Conservation (phyloP, 208 protist genomes). For the Crithidia mellificae region DNA sequence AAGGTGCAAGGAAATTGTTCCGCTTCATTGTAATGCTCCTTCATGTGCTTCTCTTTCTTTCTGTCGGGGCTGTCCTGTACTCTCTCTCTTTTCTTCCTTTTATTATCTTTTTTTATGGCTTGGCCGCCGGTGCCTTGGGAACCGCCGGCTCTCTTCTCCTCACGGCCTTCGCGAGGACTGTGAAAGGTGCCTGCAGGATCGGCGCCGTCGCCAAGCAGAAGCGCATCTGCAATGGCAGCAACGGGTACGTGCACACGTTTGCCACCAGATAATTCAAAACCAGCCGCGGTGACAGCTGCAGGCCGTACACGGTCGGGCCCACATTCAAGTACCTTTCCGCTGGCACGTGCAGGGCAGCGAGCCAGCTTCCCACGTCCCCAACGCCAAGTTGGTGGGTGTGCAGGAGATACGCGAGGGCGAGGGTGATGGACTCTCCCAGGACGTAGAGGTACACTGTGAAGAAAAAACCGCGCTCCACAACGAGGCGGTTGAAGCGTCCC, state of each 20-base stretch:
- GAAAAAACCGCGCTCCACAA: constrained; percentile 43
- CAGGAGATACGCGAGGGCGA: constrained; percentile 52
- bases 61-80: too few relatives aligned
- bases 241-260: constrained; percentile 58
- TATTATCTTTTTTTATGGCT: background rate
- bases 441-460: constrained; percentile 71
- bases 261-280: constrained; percentile 71
- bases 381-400: constrained; percentile 56
- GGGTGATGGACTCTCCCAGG: constrained; percentile 64
- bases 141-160: constrained; percentile 1
- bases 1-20: too few relatives aligned
- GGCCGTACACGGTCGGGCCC: constrained; percentile 45
- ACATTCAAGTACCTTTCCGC: constrained; percentile 41
- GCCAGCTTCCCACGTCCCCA: constrained; percentile 58
- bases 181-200: constrained; percentile 20
- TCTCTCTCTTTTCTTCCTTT: background rate
- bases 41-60: too few relatives aligned
- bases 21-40: too few relatives aligned
- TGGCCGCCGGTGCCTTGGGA: constrained; percentile 3
- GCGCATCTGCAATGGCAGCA: constrained; percentile 45
- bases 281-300: constrained; percentile 60
- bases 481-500: constrained; percentile 77
- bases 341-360: constrained; percentile 26
- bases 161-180: background rate
- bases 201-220: constrained; percentile 54